Evolutionary conservation across 495 filamentous ascomycete genomes (phyloP), one percentile per base, ranked within the genome.

Genomic region (Pseudoneurospora amorphoporcata): DNA sequence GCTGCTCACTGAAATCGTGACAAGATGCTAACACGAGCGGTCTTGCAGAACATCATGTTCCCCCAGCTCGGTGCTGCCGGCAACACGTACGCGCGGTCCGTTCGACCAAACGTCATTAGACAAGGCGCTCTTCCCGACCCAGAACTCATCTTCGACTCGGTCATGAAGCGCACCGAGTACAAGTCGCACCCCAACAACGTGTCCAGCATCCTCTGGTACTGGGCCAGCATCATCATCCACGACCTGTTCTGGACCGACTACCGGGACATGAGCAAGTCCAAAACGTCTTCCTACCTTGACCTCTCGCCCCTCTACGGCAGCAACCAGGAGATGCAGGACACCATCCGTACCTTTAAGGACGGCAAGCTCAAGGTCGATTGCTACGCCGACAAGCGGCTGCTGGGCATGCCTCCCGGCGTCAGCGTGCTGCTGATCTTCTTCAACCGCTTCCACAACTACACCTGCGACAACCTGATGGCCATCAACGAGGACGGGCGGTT

Each of bases 221-320:
- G 94, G 78, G 94, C 93, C 8, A 92, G 90, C 17, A 92, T 97
- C 71, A 94, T 97, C 73, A 97, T 95, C 76, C 94, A 97, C 75
- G 91, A 83, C 39, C 75, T 82, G 3, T 82, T 82, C 71, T 81
- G 81, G 79, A 82, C 81, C n/a, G 81, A 82, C 74, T 75, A 82
- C 70, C 77, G 72, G 4, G 83, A 86, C 71, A 80, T 79, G 72
- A 83, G 82, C 70, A 89, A 86, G 69, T 92, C 89, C 35, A 84
- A 89, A 76, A 94, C 92, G 0, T 95, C 92, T 1, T 94, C 92
- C 0, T 97, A 95, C 76, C 83, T 97, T 17, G 94, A 97, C 73
- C 85, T 97, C 14, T 86, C 90, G 2, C 94, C 94, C 0, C 86
- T 97, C 3, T 97, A 97, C 77, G 94, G 94, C 32, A 94, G 90